Percentiles rank a stretch among this genome's conserved stretches.
Conservation (phyloP, 768 basidiomycete genomes). For the Suillus subalutaceus region DNA sequence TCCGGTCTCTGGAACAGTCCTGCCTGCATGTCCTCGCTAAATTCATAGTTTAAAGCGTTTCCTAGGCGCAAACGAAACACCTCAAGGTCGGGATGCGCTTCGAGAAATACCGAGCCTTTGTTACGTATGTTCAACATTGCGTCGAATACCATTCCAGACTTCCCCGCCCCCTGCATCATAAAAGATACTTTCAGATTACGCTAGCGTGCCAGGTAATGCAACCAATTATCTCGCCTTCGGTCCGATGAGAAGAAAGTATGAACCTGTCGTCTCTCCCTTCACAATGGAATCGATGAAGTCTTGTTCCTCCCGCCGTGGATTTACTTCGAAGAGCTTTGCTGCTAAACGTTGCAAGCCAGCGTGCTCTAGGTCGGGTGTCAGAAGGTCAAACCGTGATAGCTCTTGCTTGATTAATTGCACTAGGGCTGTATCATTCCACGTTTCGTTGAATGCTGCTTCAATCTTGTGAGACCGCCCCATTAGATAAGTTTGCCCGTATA, state of each 20-base stretch:
- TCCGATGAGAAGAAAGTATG: slow-evolving; percentile 78
- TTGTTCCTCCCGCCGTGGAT: slow-evolving; percentile 76
- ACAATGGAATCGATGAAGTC: slow-evolving; percentile 78
- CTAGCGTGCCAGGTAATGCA: slow-evolving; percentile 5
- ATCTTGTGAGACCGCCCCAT: not conserved
- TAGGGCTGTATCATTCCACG: not conserved
- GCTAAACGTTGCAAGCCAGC: not conserved
- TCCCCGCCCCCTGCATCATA: slow-evolving; percentile 55
- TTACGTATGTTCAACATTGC: slow-evolving; percentile 78
- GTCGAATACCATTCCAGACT: slow-evolving; percentile 58
- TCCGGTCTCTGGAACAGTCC: slow-evolving; percentile 83
- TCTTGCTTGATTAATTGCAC: slow-evolving; percentile 3
- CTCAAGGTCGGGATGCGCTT: slow-evolving; percentile 86
- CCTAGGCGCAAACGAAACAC: slow-evolving; percentile 86
- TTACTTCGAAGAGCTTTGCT: slow-evolving; percentile 19
- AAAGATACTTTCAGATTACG: slow-evolving; percentile 5
- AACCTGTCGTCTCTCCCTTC: slow-evolving; percentile 64
- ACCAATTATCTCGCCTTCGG: slow-evolving; percentile 57
- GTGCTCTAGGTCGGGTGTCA: not conserved
- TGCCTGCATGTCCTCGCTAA: slow-evolving; percentile 80
- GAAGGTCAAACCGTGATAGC: slow-evolving; percentile 1
- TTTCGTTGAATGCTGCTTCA: slow-evolving; percentile 4
- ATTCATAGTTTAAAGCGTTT: slow-evolving; percentile 86
- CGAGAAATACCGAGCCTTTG: slow-evolving; percentile 73
- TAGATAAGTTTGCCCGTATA: not conserved